A percentile compares a stretch with the other conserved stretches of the same genome.
These are phyloP conservation scores for Aethionema arabicum DNA, from an alignment of 345 rosid species.

Conservation along the genomic window DNA sequence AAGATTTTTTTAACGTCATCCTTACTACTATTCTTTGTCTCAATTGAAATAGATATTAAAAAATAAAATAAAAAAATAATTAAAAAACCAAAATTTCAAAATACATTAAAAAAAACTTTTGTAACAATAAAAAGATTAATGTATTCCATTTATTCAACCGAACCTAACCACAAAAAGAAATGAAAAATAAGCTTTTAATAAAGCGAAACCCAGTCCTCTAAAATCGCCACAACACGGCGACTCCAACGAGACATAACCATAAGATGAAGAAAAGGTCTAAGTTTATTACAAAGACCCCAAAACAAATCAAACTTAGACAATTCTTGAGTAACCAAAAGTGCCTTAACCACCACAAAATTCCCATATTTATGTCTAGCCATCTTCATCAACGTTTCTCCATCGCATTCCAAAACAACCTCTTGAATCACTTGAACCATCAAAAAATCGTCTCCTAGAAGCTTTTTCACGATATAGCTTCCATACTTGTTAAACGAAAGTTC, in stretches of 20 bases:
- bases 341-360: slow-evolving; percentile 20
- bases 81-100: no score
- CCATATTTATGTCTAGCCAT: slow-evolving; percentile 27
- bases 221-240: no score
- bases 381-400: neutral
- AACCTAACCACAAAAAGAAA: no score
- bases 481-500: slow-evolving; percentile 13
- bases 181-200: no score
- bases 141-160: no score
- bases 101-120: no score
- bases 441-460: slow-evolving; percentile 1
- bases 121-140: no score
- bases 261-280: slow-evolving; percentile 4
- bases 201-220: no score
- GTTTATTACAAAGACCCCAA: slow-evolving; percentile 8
- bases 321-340: neutral
- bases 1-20: no score
- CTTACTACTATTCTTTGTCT: no score
- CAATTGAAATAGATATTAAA: no score
- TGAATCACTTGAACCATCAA: neutral
- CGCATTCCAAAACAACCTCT: slow-evolving; percentile 19
- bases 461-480: slow-evolving; percentile 27
- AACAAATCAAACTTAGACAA: slow-evolving; percentile 1
- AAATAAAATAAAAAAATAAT: no score
- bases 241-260: slow-evolving; percentile 12